Conservation (phyloP, 108 stramenopile genomes). For the Skeletonema menzelii region DNA sequence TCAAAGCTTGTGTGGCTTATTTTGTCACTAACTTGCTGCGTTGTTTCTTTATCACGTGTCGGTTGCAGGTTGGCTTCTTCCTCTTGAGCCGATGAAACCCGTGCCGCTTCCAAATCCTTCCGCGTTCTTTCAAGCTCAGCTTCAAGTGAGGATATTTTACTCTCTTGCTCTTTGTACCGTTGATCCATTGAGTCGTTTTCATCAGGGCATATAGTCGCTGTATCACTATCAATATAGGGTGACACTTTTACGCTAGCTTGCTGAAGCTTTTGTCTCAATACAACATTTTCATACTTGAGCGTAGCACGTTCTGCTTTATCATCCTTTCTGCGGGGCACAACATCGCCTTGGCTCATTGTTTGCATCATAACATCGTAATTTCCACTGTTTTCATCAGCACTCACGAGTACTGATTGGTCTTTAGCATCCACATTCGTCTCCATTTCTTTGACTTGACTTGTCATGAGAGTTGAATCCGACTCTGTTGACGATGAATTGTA, state of each 20-base stretch:
- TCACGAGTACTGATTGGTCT: conserved; percentile 69
- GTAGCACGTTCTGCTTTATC: conserved; percentile 65
- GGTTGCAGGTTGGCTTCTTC: conserved; percentile 31
- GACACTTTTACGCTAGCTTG: conserved; percentile 68
- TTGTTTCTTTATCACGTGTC: conserved; percentile 12
- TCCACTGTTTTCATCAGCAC: conserved; percentile 72
- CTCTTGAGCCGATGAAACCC: conserved; percentile 34
- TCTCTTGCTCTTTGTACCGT: conserved; percentile 17
- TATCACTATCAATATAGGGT: conserved; percentile 69
- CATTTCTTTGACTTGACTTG: conserved; percentile 3
- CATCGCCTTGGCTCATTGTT: conserved; percentile 33
- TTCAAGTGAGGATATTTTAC: conserved; percentile 26
- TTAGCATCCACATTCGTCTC: neutral
- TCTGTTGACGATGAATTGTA: conserved; percentile 18
- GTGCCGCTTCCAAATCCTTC: conserved; percentile 52
- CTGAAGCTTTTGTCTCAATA: conserved; percentile 75
- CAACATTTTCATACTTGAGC: conserved; percentile 77
- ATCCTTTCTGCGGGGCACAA: conserved; percentile 9
- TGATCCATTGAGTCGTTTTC: conserved; percentile 8
- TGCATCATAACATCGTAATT: conserved; percentile 69
- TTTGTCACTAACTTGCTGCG: conserved; percentile 57
- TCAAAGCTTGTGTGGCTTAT: conserved; percentile 84
- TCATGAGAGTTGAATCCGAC: neutral
- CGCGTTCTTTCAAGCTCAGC: conserved; percentile 35
- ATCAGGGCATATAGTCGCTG: conserved; percentile 21